Conservation (phyloP, 176 grass and related monocot species). For the Otatea glauca region DNA sequence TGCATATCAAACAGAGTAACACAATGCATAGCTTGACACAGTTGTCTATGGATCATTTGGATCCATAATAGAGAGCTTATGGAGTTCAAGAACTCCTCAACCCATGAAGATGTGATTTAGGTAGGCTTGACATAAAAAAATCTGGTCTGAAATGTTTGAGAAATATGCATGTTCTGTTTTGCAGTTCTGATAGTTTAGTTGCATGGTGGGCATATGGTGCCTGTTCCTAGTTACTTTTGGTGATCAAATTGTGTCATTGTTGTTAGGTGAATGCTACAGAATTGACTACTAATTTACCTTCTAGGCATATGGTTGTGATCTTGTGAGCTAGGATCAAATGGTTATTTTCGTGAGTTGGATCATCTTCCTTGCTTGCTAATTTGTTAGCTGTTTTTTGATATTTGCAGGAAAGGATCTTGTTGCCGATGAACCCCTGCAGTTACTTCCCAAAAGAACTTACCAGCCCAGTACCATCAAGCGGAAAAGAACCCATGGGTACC, state of each 20-base stretch:
- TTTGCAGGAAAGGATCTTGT: conserved; percentile 67
- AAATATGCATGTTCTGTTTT: neutral
- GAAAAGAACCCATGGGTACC: conserved; percentile 85
- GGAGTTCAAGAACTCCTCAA: neutral
- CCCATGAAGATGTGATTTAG: neutral
- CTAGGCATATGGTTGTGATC: neutral
- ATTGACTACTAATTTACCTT: conserved; percentile 15
- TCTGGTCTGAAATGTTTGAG: conserved; percentile 16
- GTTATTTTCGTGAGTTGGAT: conserved; percentile 10
- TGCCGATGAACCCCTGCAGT: conserved; percentile 62
- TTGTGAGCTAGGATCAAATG: conserved; percentile 3
- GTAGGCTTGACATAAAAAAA: neutral
- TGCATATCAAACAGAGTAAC: conserved; percentile 5
- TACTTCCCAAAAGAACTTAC: conserved; percentile 85
- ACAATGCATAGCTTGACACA: neutral
- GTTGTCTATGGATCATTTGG: neutral
- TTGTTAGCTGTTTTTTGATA: neutral
- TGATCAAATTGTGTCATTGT: conserved; percentile 3
- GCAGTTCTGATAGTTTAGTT: conserved; percentile 1
- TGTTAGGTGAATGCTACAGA: conserved; percentile 8
- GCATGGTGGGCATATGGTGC: neutral
- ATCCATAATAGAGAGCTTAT: neutral
- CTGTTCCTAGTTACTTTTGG: neutral
- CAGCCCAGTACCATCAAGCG: conserved; percentile 89
- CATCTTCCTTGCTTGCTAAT: conserved; percentile 15